Base-by-base conservation (phyloP, 2,329 filamentous ascomycete genomes). In the Daldinia eschscholtzii region DNA sequence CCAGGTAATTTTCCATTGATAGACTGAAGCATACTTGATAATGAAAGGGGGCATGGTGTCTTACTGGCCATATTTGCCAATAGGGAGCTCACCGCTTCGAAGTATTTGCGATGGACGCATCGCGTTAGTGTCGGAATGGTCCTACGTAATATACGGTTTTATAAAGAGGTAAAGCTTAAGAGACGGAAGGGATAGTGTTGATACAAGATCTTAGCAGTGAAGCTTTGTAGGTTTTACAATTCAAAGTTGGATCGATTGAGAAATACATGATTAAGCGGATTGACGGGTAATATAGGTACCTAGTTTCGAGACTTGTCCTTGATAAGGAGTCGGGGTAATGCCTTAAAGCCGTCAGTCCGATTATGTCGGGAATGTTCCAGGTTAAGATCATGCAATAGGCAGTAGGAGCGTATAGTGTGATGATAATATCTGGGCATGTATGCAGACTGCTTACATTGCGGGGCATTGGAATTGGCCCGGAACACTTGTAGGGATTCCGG, bases 41-140 rank as follows among this genome's bases (percentile, higher is more conserved):
- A 20, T 58, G n/a, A 18, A 28, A 10, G 18, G 20, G 23, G 35
- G 30, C 1, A 35, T 9, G 15, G 6, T 33, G 6, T 52, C 69
- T 69, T 69, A 71, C 66, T 71, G 69, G 42, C 50, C 18, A 39
- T 71, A 67, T 71, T 71, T 71, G 4, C 69, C 69, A 42, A 71
- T 67, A 7, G 66, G 69, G 18, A 60, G 28, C 41, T 69, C 68
- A 6, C 23, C 12, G 39, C 60, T 59, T 63, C 66, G 65, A 48
- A 71, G 65, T 46, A 67, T 42, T 37, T 60, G 69, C 0, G 69
- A 64, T n/a, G 69, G 63, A 52, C 57, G 69, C 69, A 71, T 69
- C 18, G 59, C 52, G 48, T 26, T 4, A 39, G 4, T 30, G 23
- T 39, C 37, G 4, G 39, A n/a, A 50, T 42, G 13, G 15, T 41